phyloP scores from a whole-genome alignment of 1,139 yeast genomes.

The Saccharomycopsis crataegensis region DNA sequence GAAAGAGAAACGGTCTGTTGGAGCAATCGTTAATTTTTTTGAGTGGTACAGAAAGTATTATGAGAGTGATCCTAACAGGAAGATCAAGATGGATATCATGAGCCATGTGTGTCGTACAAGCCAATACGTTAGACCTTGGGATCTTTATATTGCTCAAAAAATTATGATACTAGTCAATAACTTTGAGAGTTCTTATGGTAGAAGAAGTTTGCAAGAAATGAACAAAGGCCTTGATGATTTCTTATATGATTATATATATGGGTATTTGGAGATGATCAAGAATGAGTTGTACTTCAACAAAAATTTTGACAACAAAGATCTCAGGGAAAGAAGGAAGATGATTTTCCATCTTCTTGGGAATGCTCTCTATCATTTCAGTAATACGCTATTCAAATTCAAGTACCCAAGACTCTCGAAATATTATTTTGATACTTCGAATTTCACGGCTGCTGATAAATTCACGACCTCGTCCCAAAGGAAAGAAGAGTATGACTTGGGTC shows the following conservation, averaged over 20 bases:
- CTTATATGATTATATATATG: neutral
- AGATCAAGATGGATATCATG: conserved; percentile 2
- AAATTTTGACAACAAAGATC: neutral
- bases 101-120: neutral
- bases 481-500: neutral
- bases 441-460: neutral
- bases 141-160: conserved; percentile 1
- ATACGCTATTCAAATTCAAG: neutral
- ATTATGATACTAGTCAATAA: neutral
- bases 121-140: conserved; percentile 3
- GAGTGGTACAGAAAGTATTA: neutral
- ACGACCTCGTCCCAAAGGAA: neutral
- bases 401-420: conserved; percentile 1
- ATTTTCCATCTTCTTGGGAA: neutral
- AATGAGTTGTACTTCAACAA: neutral
- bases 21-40: neutral
- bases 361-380: neutral
- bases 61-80: neutral
- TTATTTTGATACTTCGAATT: neutral
- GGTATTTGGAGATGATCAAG: neutral
- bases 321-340: neutral
- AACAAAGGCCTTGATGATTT: neutral
- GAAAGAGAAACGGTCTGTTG: neutral
- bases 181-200: neutral
- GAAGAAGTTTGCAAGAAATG: neutral